phyloP scores from a whole-genome alignment of 1,284 basidiomycete genomes.

The Leccinum pseudoinsigne region DNA sequence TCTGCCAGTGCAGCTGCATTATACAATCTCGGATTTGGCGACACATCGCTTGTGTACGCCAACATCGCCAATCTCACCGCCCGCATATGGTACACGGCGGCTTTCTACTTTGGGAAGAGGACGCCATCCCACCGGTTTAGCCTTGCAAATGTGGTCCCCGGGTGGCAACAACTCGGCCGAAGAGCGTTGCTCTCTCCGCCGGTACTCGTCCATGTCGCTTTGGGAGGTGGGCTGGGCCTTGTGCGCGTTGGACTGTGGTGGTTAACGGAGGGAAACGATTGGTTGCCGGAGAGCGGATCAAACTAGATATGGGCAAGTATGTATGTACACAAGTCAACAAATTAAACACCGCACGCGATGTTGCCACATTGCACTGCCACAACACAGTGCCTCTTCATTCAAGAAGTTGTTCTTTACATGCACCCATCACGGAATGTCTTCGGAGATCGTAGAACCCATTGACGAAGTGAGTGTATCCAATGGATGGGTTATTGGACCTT shows the following conservation, averaged over 20 bases:
- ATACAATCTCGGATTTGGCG: conserved; percentile 54
- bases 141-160: conserved; percentile 35
- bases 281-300: conserved; percentile 19
- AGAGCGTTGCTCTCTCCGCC: conserved; percentile 32
- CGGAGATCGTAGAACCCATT: conserved; percentile 31
- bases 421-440: conserved; percentile 24
- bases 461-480: conserved; percentile 30
- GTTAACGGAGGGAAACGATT: conserved; percentile 33
- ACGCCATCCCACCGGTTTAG: conserved; percentile 20
- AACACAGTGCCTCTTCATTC: neutral
- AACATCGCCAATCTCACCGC: conserved; percentile 67
- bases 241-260: conserved; percentile 48
- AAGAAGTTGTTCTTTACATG: neutral
- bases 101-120: conserved; percentile 41
- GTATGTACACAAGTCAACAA: neutral
- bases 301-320: conserved; percentile 9
- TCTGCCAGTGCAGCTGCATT: conserved; percentile 45
- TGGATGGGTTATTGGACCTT: neutral
- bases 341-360: neutral
- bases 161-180: conserved; percentile 28
- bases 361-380: conserved; percentile 25
- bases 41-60: conserved; percentile 73
- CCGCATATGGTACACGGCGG: conserved; percentile 54
- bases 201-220: conserved; percentile 41
- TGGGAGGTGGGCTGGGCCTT: conserved; percentile 42